Evolutionary conservation across 1,139 yeast species (phyloP), one percentile per base, ranked within the genome.

Genomic region (Keqinozyma sinolaborantium): DNA sequence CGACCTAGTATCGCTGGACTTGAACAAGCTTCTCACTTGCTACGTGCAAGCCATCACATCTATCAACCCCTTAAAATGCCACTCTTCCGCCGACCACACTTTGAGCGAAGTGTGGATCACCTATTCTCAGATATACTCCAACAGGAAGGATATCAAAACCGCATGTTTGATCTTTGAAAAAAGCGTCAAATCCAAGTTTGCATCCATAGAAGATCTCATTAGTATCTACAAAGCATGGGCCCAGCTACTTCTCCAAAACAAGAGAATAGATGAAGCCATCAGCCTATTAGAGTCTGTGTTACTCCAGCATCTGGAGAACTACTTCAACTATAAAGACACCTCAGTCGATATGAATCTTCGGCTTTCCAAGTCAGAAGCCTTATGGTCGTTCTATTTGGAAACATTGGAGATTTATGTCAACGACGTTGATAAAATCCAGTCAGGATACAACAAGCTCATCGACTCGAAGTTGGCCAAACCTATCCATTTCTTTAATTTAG

Each of bases 371-470:
- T 78, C 85, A 4, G 60, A 64, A 31, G 74, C 73, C 36, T 55
- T 87, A 3, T 88, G 96, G 96, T 60, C 75, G 5, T 77, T 77
- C 40, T 86, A 84, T 49, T 56, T 87, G 23, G 96, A 87, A 47
- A 54, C 86, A 16, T 66, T 83, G 14, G 95, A 85, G 53, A 73
- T 85, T 14, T 61, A 73, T 26, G 71, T 75, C 4, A 45, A 47
- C 3, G 51, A 51, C 24, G 52, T 62, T 2, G 41, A 46, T 2
- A 44, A 47, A 31, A 56, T 62, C 2, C 28, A 34, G 8, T 5
- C 18, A 4, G 76, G 79, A 1, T 87, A 86, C 50, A 81, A 83
- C 26, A 62, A 70, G 28, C 63, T 80, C 35, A 70, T 88, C 26
- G 70, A 65, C 16, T 51, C 82, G 30, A 83, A 79, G 47, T 69